phyloP scores from a whole-genome alignment of 805 yeast species.

The Candida golubevii region DNA sequence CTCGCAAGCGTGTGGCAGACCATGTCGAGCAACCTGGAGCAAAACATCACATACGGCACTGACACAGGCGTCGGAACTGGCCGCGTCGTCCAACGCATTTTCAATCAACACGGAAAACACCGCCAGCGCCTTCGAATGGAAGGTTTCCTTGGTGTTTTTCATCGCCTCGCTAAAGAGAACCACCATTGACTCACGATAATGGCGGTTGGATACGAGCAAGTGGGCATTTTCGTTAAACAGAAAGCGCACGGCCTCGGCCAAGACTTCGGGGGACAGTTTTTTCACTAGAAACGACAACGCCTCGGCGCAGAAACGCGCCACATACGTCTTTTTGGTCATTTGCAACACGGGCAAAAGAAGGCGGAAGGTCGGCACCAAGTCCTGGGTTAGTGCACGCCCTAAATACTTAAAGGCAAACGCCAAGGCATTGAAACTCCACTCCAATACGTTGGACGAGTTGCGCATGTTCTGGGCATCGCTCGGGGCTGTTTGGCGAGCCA shows the following conservation, averaged over 20 bases:
- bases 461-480: conserved; percentile 50
- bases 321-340: conserved; percentile 52
- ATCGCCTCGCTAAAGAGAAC: conserved; percentile 69
- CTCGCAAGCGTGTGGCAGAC: conserved; percentile 44
- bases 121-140: conserved; percentile 66
- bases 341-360: conserved; percentile 61
- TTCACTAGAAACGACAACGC: conserved; percentile 81
- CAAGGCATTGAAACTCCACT: conserved; percentile 77
- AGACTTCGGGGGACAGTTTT: conserved; percentile 50
- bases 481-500: conserved; percentile 38
- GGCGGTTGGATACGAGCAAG: conserved; percentile 33
- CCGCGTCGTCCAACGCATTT: conserved; percentile 18
- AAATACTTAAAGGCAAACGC: conserved; percentile 90
- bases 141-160: conserved; percentile 61
- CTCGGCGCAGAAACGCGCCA: conserved; percentile 84
- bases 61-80: conserved; percentile 7
- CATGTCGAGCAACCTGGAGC: conserved; percentile 50
- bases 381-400: conserved; percentile 56
- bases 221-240: conserved; percentile 34
- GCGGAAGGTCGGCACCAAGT: conserved; percentile 66
- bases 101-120: conserved; percentile 46
- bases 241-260: conserved; percentile 43
- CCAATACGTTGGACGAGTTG: conserved; percentile 61
- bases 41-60: conserved; percentile 54
- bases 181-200: conserved; percentile 55